A percentile compares a stretch with the other conserved stretches of the same genome.
These are phyloP conservation scores for Microbotryum lychnidis-dioicae DNA, from an alignment of 1,284 basidiomycete genomes.

Conservation along the genomic window DNA sequence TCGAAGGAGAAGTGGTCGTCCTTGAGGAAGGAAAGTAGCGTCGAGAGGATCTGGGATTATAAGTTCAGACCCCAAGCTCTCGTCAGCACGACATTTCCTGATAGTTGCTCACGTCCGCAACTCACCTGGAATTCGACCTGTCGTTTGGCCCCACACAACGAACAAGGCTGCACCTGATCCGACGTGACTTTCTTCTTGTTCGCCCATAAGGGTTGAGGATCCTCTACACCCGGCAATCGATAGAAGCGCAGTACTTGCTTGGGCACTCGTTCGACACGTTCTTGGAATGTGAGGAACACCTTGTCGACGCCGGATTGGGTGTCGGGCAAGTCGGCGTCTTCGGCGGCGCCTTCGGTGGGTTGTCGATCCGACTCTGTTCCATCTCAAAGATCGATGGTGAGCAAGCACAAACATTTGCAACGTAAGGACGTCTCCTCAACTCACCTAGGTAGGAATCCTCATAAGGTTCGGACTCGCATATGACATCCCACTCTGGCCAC, in stretches of 20 bases:
- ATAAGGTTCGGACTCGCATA: constrained; percentile 25
- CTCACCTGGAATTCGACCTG: constrained; percentile 29
- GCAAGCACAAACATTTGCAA: too few species aligned
- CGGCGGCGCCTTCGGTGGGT: constrained; percentile 7
- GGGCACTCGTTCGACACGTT: constrained; percentile 25
- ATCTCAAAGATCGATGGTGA: neutral
- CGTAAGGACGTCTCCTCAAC: neutral
- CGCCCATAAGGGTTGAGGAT: constrained; percentile 25
- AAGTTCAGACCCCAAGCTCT: too few species aligned
- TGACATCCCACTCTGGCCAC: constrained; percentile 25
- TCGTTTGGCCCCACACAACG: constrained; percentile 19
- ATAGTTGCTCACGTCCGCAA: neutral
- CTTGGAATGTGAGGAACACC: constrained; percentile 28
- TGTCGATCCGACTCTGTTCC: neutral
- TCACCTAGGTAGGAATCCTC: constrained; percentile 28
- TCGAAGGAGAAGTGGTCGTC: constrained; percentile 26
- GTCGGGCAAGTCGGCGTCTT: constrained; percentile 21
- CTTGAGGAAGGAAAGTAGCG: constrained; percentile 16
- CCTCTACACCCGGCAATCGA: constrained; percentile 23
- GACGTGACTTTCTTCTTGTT: constrained; percentile 7
- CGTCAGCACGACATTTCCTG: too few species aligned
- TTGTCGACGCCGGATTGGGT: constrained; percentile 24
- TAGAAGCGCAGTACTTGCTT: constrained; percentile 30
- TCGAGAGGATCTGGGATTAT: constrained; percentile 19
- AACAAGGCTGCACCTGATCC: constrained; percentile 13